Evolutionary conservation across 441 rosid species (phyloP).

Genomic region (Corymbia citriodora): DNA sequence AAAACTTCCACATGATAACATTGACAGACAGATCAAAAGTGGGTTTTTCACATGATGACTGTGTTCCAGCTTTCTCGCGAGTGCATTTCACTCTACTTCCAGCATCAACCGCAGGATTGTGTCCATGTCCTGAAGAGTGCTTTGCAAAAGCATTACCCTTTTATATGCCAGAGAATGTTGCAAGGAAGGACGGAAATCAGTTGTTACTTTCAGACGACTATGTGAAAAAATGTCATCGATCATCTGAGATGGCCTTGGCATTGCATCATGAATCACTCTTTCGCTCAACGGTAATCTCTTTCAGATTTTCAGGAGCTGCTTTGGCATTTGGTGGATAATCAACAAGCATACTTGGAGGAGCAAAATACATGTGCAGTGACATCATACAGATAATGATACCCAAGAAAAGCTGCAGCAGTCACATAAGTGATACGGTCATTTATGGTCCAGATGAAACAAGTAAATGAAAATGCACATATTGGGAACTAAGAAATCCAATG

Average conservation of each 20-base stretch:
- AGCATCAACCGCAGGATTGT: neutral
- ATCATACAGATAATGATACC: constrained; percentile 80
- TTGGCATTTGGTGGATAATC: constrained; percentile 43
- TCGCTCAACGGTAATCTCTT: constrained; percentile 41
- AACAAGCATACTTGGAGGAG: constrained; percentile 54
- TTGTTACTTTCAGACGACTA: neutral
- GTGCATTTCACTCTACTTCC: neutral
- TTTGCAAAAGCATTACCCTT: neutral
- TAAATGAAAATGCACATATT: neutral
- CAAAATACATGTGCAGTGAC: constrained; percentile 84
- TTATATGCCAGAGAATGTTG: neutral
- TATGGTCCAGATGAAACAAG: neutral
- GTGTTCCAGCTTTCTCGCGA: neutral
- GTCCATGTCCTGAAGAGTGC: neutral
- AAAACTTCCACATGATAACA: neutral
- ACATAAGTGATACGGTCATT: neutral
- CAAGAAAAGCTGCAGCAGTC: constrained; percentile 59
- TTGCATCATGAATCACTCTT: constrained; percentile 43
- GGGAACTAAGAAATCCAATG: neutral
- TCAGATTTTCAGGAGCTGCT: constrained; percentile 35
- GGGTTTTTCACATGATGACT: neutral
- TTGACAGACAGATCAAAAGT: neutral
- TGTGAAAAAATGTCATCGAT: neutral
- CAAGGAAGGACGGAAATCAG: neutral
- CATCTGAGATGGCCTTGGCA: neutral